Percentiles rank a stretch among this genome's conserved stretches.
These are phyloP conservation scores for Primulina tabacum DNA, from an alignment of 257 asterid species.

Conservation along the genomic window DNA sequence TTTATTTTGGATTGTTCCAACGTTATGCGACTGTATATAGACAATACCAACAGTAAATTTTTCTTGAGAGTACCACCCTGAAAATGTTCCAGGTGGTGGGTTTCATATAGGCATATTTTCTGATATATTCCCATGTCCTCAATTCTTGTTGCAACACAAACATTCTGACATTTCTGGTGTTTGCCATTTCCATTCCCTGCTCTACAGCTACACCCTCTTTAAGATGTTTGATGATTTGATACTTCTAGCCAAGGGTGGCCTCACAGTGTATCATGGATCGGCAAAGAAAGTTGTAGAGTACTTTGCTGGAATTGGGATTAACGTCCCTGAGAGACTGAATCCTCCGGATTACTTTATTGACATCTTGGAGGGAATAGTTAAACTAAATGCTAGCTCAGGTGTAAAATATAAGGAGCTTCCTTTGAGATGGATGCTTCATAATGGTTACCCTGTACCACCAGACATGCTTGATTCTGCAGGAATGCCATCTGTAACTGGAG, in stretches of 20 bases:
- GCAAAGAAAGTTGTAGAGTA: constrained; percentile 95
- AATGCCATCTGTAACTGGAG: constrained; percentile 44
- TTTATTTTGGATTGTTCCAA: background rate
- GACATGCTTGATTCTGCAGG: constrained; percentile 84
- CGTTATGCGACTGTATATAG: too few species aligned
- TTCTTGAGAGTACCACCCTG: too few species aligned
- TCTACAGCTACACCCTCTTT: constrained; percentile 87
- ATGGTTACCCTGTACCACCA: constrained; percentile 90
- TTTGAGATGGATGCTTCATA: constrained; percentile 96
- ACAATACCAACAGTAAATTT: too few species aligned
- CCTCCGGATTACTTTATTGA: constrained; percentile 98
- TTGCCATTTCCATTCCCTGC: constrained; percentile 22
- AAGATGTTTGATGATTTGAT: constrained; percentile 95
- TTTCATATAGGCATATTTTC: too few species aligned
- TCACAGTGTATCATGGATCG: constrained; percentile 90
- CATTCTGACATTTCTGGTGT: constrained; percentile 12
- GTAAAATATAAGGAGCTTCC: constrained; percentile 86
- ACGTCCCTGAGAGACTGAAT: constrained; percentile 87
- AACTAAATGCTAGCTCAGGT: constrained; percentile 48
- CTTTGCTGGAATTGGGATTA: constrained; percentile 78
- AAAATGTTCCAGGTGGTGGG: too few species aligned
- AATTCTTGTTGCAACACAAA: background rate
- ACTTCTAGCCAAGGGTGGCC: constrained; percentile 98
- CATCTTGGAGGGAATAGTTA: constrained; percentile 84
- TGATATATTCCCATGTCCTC: background rate